Evolutionary conservation across 192 early-diverging fungal genomes (phyloP).

Genomic region (Glomus cerebriforme): DNA sequence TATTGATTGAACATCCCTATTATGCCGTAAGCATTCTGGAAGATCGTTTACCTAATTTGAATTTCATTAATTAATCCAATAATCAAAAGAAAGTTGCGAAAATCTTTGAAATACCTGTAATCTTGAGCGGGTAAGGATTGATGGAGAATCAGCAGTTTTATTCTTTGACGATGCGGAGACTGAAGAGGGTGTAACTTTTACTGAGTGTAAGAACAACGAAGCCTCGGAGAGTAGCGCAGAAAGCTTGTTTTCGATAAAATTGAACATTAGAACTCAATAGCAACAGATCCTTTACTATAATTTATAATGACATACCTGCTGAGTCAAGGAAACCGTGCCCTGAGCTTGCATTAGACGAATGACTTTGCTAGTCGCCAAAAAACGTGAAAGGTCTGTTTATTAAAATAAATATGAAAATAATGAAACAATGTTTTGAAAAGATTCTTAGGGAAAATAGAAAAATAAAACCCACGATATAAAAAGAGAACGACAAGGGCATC

Average conservation of each 20-base stretch:
- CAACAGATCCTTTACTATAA: neutral
- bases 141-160: neutral
- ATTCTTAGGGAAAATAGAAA: too few relatives aligned
- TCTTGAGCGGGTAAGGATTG: neutral
- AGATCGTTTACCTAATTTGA: neutral
- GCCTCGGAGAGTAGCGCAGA: slow-evolving; percentile 25
- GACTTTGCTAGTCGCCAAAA: neutral
- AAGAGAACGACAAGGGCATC: too few relatives aligned
- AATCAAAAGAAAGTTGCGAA: neutral
- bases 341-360: slow-evolving; percentile 31
- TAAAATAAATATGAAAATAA: neutral
- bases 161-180: slow-evolving; percentile 20
- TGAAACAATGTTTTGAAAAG: neutral
- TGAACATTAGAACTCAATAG: neutral
- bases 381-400: neutral
- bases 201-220: slow-evolving; percentile 27
- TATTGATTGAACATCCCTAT: slow-evolving; percentile 3
- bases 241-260: neutral
- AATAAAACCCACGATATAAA: too few relatives aligned
- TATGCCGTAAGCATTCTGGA: slow-evolving; percentile 16
- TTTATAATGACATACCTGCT: slow-evolving; percentile 26
- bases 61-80: neutral
- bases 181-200: slow-evolving; percentile 29
- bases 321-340: slow-evolving; percentile 19
- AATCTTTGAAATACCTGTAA: slow-evolving; percentile 25